A percentile compares a stretch with the other conserved stretches of the same genome.
phyloP scores from a whole-genome alignment of 495 filamentous ascomycete species.

The Aspergillus indologenus region DNA sequence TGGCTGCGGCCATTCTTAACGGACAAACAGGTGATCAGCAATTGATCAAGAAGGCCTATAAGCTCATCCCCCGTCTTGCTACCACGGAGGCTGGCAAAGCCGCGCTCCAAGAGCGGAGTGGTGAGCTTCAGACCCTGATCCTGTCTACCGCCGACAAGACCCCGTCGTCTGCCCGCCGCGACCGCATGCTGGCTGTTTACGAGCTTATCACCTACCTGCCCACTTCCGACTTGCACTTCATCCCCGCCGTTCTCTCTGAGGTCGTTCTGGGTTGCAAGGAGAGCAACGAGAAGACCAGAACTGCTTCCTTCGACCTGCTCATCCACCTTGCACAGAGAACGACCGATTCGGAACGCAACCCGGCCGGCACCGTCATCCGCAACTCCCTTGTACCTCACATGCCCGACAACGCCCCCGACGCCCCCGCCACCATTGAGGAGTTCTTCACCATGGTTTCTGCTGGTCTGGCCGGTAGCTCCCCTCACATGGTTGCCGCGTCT shows the following conservation, averaged over 20 bases:
- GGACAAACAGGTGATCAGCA: conserved; percentile 68
- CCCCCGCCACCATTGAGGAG: conserved; percentile 78
- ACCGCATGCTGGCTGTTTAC: conserved; percentile 79
- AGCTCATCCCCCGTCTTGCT: conserved; percentile 85
- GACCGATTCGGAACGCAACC: conserved; percentile 48
- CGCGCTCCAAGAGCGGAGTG: conserved; percentile 67
- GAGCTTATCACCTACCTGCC: conserved; percentile 76
- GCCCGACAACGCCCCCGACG: conserved; percentile 72
- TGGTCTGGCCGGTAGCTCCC: conserved; percentile 83
- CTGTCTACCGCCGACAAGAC: conserved; percentile 75
- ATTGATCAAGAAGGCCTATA: conserved; percentile 99
- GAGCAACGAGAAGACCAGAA: conserved; percentile 89
- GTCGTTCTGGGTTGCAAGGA: conserved; percentile 95
- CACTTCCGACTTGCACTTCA: conserved; percentile 76
- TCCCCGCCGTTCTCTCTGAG: conserved; percentile 85
- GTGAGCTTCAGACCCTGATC: conserved; percentile 75
- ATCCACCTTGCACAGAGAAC: conserved; percentile 85
- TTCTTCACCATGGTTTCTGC: conserved; percentile 98
- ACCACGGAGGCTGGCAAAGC: conserved; percentile 68
- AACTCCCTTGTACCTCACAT: conserved; percentile 84
- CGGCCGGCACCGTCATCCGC: conserved; percentile 68
- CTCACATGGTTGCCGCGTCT: conserved; percentile 92
- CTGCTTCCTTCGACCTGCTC: conserved; percentile 83
- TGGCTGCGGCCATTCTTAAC: conserved; percentile 75
- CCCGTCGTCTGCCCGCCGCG: conserved; percentile 75